Evolutionary conservation across 2,329 filamentous ascomycete genomes (phyloP), one percentile per base, ranked within the genome.

Genomic region (Microdochium bolleyi): DNA sequence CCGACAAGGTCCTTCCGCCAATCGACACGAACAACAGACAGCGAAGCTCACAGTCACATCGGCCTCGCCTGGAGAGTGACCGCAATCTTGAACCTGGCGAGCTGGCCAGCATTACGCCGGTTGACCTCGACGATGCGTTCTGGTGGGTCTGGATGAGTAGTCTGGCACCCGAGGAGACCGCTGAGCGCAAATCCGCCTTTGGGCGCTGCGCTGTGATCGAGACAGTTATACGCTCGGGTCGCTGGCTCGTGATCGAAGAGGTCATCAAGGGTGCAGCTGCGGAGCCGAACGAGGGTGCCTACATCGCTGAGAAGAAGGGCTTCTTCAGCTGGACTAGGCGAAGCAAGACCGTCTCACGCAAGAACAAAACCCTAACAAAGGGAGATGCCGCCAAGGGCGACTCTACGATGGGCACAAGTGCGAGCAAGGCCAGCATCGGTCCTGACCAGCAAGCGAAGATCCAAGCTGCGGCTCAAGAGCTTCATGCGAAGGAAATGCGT

Each of bases 81-180:
- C 71, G 71, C 24, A 76, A 82, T 41, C 75, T 96, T 0, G 91
- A 96, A 58, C 94, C 92, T 0, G 94, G 91, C 51, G 94, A 99
- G 75, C 78, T 99, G 53, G 94, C 94, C 27, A 97, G 91, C 65
- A 96, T 99, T 64, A 88, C 82, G 24, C 80, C 80, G 37, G 82
- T 97, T 53, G 86, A 94, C 57, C 77, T 99, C 4, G 94, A 99
- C 61, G 92, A 97, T 67, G 87, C 91, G 1, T 99, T 99, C 69
- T 99, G 94, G 94, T 97, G 94, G 92, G 94, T 97, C 3, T 99
- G 94, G 94, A 97, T 99, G 79, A 95, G 84, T 61, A 97, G 92
- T 76, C 74, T 99, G 62, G 91, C 92, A 1, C 88, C 85, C 1
- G 94, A 99, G 63, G 94, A 99, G 71, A 88, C 92, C 0, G 71